phyloP scores from a whole-genome alignment of 2,329 filamentous ascomycete species.

The Ophiostoma pallidulum region DNA sequence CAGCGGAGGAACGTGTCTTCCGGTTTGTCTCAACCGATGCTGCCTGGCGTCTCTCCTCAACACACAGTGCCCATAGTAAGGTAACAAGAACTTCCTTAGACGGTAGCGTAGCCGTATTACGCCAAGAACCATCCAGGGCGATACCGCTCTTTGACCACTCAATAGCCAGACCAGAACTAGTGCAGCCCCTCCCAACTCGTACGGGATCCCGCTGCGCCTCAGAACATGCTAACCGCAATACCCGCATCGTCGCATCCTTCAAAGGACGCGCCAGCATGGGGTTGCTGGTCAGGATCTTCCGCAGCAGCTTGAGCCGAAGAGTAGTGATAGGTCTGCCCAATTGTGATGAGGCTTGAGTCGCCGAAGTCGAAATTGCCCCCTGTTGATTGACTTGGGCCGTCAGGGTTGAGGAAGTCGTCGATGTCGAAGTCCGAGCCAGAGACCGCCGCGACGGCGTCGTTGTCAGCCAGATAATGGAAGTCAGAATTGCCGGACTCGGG shows the following conservation, averaged over 20 bases:
- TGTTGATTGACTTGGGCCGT: conserved; percentile 28
- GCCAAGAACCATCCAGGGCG: conserved; percentile 22
- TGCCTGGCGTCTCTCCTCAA: conserved; percentile 31
- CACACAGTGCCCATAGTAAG: conserved; percentile 36
- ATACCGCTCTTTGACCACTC: conserved; percentile 24
- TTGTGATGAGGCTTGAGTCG: conserved; percentile 30
- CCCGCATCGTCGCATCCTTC: conserved; percentile 63
- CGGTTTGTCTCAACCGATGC: conserved; percentile 12
- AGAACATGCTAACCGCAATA: conserved; percentile 59
- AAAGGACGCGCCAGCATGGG: conserved; percentile 64
- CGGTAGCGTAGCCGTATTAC: conserved; percentile 31
- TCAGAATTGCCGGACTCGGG: conserved; percentile 57
- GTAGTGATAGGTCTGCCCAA: conserved; percentile 45
- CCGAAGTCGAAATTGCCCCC: conserved; percentile 38
- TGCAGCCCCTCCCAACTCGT: conserved; percentile 31
- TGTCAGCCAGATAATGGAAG: conserved; percentile 57
- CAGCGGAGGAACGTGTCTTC: not conserved
- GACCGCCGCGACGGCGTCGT: conserved; percentile 40
- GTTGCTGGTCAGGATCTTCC: conserved; percentile 63
- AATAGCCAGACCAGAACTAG: conserved; percentile 15
- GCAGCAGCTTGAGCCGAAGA: conserved; percentile 51
- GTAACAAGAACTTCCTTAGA: conserved; percentile 40
- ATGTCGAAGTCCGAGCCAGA: conserved; percentile 34
- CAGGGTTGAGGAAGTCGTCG: conserved; percentile 47
- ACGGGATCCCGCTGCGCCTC: conserved; percentile 37